Percentiles rank a stretch among this genome's conserved stretches.
Conservation (phyloP, 2,329 filamentous ascomycete genomes). For the Sporothrix pallida region DNA sequence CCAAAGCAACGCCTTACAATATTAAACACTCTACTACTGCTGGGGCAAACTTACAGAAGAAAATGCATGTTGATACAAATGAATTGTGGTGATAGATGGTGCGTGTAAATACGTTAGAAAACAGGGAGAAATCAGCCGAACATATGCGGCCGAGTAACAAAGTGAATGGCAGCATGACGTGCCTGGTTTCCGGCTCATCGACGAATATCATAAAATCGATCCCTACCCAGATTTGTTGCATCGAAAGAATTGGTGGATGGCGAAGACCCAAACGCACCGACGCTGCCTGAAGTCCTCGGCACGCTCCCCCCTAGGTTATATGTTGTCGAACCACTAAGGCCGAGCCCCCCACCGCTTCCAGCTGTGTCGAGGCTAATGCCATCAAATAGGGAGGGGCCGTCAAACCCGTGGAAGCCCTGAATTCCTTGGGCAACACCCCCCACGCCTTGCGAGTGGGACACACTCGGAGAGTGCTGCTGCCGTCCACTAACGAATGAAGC, state of each 20-base stretch:
- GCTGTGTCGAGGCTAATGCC: conserved; percentile 43
- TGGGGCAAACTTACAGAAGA: too few relatives aligned
- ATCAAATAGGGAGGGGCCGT: conserved; percentile 39
- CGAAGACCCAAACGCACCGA: conserved; percentile 32
- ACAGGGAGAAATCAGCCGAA: too few relatives aligned
- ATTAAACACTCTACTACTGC: too few relatives aligned
- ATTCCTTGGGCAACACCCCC: conserved; percentile 35
- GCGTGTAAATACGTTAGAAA: too few relatives aligned
- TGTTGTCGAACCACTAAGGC: conserved; percentile 37
- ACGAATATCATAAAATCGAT: conserved; percentile 39
- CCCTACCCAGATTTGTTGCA: conserved; percentile 35
- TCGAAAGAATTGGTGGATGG: conserved; percentile 42
- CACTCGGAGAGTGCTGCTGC: conserved; percentile 37
- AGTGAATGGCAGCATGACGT: background rate
- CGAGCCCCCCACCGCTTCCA: conserved; percentile 40
- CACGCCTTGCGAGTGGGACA: conserved; percentile 31
- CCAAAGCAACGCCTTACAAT: too few relatives aligned
- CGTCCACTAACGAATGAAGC: conserved; percentile 37
- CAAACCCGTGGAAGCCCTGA: conserved; percentile 40
- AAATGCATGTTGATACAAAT: too few relatives aligned
- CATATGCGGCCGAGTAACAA: too few relatives aligned
- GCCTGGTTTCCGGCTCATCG: conserved; percentile 12
- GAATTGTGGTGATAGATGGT: too few relatives aligned
- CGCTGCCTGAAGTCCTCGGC: conserved; percentile 40
- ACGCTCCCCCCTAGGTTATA: conserved; percentile 42